Evolutionary conservation across 2,329 filamentous ascomycete species (phyloP).

Genomic region (Torrubiellomyces zombiae): DNA sequence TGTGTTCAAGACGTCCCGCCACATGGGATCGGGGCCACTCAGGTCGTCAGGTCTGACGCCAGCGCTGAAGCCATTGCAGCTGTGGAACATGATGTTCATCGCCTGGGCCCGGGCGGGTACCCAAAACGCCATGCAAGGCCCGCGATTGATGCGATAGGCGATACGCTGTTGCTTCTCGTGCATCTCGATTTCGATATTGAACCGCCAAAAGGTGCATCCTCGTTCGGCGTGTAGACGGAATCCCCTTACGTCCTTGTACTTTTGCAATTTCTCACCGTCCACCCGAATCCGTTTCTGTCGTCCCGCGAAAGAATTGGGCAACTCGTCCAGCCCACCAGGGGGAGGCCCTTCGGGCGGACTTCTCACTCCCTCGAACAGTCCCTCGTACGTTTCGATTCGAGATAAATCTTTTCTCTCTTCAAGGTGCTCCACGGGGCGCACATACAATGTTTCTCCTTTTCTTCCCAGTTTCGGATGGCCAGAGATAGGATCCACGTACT

Average conservation of each 20-base stretch:
- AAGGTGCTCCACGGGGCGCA: constrained; percentile 75
- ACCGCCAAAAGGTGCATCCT: constrained; percentile 91
- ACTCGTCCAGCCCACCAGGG: constrained; percentile 26
- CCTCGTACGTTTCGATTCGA: constrained; percentile 59
- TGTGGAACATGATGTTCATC: constrained; percentile 99
- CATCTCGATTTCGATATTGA: constrained; percentile 87
- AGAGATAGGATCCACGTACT: constrained; percentile 79
- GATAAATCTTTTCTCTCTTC: constrained; percentile 67
- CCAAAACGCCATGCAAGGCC: constrained; percentile 84
- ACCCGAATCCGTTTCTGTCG: constrained; percentile 34
- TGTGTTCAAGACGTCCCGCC: constrained; percentile 86
- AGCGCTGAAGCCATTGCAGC: constrained; percentile 87
- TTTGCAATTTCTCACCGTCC: constrained; percentile 68
- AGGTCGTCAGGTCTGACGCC: constrained; percentile 64
- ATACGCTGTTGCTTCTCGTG: constrained; percentile 63
- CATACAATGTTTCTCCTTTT: constrained; percentile 72
- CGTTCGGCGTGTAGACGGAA: constrained; percentile 70
- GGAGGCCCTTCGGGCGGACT: constrained; percentile 31
- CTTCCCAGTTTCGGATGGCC: constrained; percentile 75
- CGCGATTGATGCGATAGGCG: constrained; percentile 88
- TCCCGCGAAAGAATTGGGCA: constrained; percentile 34
- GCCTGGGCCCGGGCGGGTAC: constrained; percentile 67
- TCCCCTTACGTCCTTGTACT: constrained; percentile 70
- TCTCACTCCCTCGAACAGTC: constrained; percentile 58
- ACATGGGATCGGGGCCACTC: constrained; percentile 86